A percentile compares a stretch with the other conserved stretches of the same genome.
Conservation (phyloP, 306 rosid genomes). For the Sechiopsis laciniata region DNA sequence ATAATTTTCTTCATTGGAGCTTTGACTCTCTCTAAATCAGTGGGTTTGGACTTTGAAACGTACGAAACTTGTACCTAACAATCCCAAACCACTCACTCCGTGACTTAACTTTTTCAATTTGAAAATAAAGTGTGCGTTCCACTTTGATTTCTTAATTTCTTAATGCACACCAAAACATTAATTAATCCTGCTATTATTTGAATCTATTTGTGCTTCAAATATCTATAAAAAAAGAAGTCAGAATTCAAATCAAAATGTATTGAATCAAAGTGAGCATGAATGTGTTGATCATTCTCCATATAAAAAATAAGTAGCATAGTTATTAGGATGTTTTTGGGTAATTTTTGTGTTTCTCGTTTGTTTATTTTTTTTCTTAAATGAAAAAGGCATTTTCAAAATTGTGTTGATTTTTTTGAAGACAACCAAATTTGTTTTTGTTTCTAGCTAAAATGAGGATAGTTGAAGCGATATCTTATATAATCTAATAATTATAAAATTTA, state of each 20-base stretch:
- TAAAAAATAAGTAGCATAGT: not conserved
- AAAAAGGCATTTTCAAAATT: no score
- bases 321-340: not conserved
- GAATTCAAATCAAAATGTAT: not conserved
- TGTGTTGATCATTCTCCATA: no score
- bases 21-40: not conserved
- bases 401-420: no score
- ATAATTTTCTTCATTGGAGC: no score
- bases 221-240: no score
- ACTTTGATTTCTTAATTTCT: not conserved
- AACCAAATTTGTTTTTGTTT: no score
- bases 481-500: no score
- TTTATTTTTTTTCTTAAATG: no score
- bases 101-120: not conserved
- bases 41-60: not conserved
- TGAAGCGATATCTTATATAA: no score
- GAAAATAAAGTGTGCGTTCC: not conserved
- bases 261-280: no score
- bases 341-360: no score
- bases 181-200: not conserved
- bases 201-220: not conserved
- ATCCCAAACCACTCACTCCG: not conserved
- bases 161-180: not conserved
- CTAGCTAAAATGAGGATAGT: no score
- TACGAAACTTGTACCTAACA: slow-evolving; percentile 1